Evolutionary conservation across 306 rosid genomes (phyloP).

Genomic region (Prosopis cineraria): DNA sequence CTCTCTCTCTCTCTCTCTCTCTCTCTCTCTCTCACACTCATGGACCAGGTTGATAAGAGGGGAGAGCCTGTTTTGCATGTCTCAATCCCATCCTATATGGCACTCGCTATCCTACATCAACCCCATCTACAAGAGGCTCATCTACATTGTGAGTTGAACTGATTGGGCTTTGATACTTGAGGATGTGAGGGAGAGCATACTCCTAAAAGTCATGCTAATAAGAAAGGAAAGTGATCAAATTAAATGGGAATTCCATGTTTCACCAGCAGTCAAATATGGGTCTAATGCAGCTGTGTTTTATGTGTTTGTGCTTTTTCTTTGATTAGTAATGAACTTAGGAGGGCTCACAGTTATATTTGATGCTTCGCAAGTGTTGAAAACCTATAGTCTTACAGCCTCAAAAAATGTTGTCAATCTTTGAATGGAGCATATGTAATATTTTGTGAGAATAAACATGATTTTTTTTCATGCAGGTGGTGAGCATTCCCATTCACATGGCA

Average conservation of each 20-base stretch:
- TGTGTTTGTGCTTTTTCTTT: not conserved
- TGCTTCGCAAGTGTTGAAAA: not conserved
- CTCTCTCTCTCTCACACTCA: not conserved
- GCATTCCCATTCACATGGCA: slow-evolving; percentile 63
- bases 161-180: not conserved
- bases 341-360: not conserved
- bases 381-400: not conserved
- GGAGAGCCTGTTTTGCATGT: not conserved
- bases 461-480: slow-evolving; percentile 63
- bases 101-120: not conserved
- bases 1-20: too few relatives aligned
- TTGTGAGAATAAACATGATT: slow-evolving; percentile 7
- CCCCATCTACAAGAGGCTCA: not conserved
- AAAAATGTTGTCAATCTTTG: not conserved
- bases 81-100: not conserved
- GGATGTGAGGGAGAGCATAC: not conserved
- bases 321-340: not conserved
- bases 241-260: not conserved
- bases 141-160: not conserved
- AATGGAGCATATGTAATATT: not conserved
- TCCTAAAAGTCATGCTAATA: not conserved
- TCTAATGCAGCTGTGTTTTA: not conserved
- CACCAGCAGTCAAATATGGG: not conserved
- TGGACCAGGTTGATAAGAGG: not conserved
- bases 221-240: not conserved